Evolutionary conservation across 176 grass and related monocot species (phyloP), one percentile per base, ranked within the genome.

Genomic region (Bothriochloa decipiens): DNA sequence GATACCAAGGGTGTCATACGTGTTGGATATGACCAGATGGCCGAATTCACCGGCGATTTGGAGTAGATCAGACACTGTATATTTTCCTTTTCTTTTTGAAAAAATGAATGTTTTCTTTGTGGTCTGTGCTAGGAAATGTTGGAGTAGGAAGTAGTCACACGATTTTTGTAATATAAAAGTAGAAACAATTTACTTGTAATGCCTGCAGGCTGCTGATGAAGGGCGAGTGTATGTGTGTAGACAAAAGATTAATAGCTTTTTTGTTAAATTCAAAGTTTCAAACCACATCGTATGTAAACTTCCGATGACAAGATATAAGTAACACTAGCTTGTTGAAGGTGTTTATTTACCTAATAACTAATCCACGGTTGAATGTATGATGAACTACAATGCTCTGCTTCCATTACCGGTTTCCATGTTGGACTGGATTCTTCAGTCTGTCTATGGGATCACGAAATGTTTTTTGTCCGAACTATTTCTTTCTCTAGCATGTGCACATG

Each of bases 1-100:
- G 89, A 91, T 83, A 87, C 79, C 16, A 92, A 90, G 78, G 87
- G 78, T 52, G 74, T 98, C 85, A 69, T 97, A 23, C 90, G 77
- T 58, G 92, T 97, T 79, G 79, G 85, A 75, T 83, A 93, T 22
- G 89, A 97, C 65, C 90, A 94, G 70, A 88, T 97, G 46, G 91
- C 95, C 1, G 95, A 98, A 60, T 98, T 91, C 32, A 57, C 90
- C 78, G 92, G 91, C 52, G 91, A 93, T 25, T 89, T 93, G 8
- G 82, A 89, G 74, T 77, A 82, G 65, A 76, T 93, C 43, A 91
- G 87, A 10, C 84, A 90, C 86, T 95, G 83, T 88, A 80, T 75
- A 17, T 73, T 47, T 69, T 32, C 12, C 64, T 74, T 32, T 46
- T 11, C 57, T 50, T 52, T 43, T 7, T 0, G n/a, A 17, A 17